Base-by-base conservation (phyloP, 2,329 filamentous ascomycete genomes). In the Cryphonectria naterciae region DNA sequence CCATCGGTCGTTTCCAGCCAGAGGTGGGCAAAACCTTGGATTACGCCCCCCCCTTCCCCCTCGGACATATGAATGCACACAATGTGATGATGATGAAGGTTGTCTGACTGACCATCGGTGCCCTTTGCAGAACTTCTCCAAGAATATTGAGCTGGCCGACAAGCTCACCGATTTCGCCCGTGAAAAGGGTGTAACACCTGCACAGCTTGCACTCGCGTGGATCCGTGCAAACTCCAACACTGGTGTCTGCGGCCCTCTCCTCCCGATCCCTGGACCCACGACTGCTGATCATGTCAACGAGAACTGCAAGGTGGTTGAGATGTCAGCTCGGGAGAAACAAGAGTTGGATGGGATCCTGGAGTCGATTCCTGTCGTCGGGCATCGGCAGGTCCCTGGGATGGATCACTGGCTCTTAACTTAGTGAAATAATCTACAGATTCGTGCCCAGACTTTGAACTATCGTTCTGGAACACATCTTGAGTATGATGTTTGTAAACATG, bases 1-100 rank as follows among this genome's bases (percentile, higher is more conserved):
- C 69, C 6, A 71, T 85, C 66, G 83, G 85, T 2, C 82, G 85
- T 25, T 89, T 87, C 78, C 81, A 85, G 70, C 81, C 82, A 2
- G 85, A 84, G 61, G 83, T 83, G 7, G 15, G 58, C 11, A 13
- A 11, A 56, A 5, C 3, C 17, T 58, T 15, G 6, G 8, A 22
- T 8, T 32, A 4, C 32, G 3, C 32, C 32, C 32, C 28, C 32
- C 32, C 32, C 32, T 32, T 2, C 1, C 17, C 5, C 28, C 28
- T 32, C 2, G 4, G 32, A 8, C 28, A 32, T 19, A 19, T 32
- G 28, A 19, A 58, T 35, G 25, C 17, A 17, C 46, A n/a, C 15
- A 32, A 3, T 56, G 11, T 56, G 15, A 25, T 6, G 25, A 58
- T 2, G 22, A 22, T 7, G 5, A n/a, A 1, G 46, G 8, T 22